Evolutionary conservation across 495 filamentous ascomycete genomes (phyloP).

Genomic region (Terfezia boudieri): DNA sequence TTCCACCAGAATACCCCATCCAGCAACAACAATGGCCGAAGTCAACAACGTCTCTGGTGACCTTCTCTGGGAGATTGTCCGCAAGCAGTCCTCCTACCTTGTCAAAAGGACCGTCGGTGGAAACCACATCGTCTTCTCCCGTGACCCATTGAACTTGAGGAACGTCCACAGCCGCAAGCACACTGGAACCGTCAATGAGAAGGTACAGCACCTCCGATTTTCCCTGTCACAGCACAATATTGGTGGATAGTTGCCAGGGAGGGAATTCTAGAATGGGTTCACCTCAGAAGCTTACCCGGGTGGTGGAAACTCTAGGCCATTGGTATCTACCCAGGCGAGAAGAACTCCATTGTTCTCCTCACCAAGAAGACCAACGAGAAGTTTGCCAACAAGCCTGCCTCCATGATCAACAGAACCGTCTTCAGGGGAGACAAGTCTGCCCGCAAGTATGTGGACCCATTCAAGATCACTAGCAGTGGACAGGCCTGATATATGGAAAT

Average conservation of each 20-base stretch:
- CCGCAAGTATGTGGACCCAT: conserved; percentile 49
- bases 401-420: conserved; percentile 37
- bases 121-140: conserved; percentile 70
- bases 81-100: conserved; percentile 60
- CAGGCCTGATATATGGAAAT: conserved; percentile 4
- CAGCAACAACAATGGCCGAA: not conserved
- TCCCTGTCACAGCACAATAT: conserved; percentile 4
- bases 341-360: conserved; percentile 49
- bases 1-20: not conserved
- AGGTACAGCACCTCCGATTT: conserved; percentile 35
- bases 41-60: conserved; percentile 46
- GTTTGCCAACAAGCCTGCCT: conserved; percentile 42
- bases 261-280: too few relatives aligned
- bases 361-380: conserved; percentile 54
- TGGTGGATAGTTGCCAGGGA: not conserved
- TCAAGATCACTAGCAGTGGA: not conserved
- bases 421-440: conserved; percentile 44
- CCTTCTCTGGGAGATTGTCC: conserved; percentile 74
- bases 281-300: conserved; percentile 2
- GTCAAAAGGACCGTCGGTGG: conserved; percentile 54
- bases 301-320: conserved; percentile 39
- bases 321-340: conserved; percentile 41
- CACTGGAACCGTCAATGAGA: conserved; percentile 74
- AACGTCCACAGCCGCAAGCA: conserved; percentile 89
- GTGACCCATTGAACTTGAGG: conserved; percentile 70